Evolutionary conservation across 75 land plant genomes (phyloP).

Genomic region (Pseudotsuga menziesii): DNA sequence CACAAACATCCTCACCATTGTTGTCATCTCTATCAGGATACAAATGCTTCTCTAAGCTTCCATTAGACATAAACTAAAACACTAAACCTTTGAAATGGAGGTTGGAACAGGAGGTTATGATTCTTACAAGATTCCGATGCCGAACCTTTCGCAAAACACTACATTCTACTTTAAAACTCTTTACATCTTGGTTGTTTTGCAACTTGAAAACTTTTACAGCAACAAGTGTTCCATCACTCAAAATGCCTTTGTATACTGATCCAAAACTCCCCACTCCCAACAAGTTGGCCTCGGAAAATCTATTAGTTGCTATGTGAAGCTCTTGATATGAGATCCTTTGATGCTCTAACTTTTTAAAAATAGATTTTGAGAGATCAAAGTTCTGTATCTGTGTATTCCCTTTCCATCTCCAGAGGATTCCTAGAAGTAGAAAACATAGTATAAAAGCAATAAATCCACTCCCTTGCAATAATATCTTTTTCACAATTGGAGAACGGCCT

Average conservation of each 20-base stretch:
- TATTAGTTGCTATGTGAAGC: constrained; percentile 17
- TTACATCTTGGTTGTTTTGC: constrained; percentile 17
- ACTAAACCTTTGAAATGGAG: constrained; percentile 41
- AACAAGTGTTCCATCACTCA: constrained; percentile 28
- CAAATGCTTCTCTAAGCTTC: constrained; percentile 29
- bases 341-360: background rate
- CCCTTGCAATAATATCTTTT: background rate
- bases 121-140: constrained; percentile 38
- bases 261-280: constrained; percentile 35
- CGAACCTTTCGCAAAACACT: constrained; percentile 28
- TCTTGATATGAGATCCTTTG: constrained; percentile 4
- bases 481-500: background rate
- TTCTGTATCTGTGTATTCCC: background rate
- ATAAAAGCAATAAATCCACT: background rate
- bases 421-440: background rate
- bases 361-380: background rate
- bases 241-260: constrained; percentile 30
- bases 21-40: background rate
- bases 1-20: background rate
- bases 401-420: background rate
- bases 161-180: constrained; percentile 42
- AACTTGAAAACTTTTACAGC: constrained; percentile 44
- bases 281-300: constrained; percentile 32
- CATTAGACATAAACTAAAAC: constrained; percentile 47
- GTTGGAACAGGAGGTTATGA: constrained; percentile 41